These are phyloP conservation scores for Malassezia obtusa DNA, from an alignment of 1,284 basidiomycete genomes.

Conservation along the genomic window DNA sequence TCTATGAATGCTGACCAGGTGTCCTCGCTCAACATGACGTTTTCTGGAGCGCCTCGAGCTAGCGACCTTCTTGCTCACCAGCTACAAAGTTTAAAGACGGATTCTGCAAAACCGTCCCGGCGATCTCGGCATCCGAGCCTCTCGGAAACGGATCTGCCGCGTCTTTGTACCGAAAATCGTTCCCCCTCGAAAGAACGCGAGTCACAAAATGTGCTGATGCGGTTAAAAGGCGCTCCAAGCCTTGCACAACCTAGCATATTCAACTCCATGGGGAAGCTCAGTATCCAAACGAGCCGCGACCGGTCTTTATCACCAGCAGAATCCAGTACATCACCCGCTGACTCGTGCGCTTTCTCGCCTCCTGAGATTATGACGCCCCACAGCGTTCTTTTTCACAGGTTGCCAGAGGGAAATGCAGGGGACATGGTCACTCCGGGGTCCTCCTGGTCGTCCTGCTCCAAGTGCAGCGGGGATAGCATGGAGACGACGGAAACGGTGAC, in stretches of 20 bases:
- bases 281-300: neutral
- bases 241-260: neutral
- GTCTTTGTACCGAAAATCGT: neutral
- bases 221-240: neutral
- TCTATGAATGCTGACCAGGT: neutral
- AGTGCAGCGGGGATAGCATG: neutral
- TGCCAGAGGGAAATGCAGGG: neutral
- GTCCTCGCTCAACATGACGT: neutral
- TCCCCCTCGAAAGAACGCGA: neutral
- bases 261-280: neutral
- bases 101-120: neutral
- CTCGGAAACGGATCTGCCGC: neutral
- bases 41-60: neutral
- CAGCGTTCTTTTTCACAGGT: conserved; percentile 5
- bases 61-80: neutral
- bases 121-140: neutral
- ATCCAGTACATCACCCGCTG: neutral
- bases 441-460: conserved; percentile 13
- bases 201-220: neutral
- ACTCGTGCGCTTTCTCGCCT: neutral
- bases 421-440: neutral
- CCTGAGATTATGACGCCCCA: conserved; percentile 4
- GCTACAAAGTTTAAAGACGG: neutral
- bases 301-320: neutral
- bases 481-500: neutral